A percentile compares a stretch with the other conserved stretches of the same genome.
Evolutionary conservation across 164 flowering plant species (phyloP).

Genomic region (Protea cynaroides): DNA sequence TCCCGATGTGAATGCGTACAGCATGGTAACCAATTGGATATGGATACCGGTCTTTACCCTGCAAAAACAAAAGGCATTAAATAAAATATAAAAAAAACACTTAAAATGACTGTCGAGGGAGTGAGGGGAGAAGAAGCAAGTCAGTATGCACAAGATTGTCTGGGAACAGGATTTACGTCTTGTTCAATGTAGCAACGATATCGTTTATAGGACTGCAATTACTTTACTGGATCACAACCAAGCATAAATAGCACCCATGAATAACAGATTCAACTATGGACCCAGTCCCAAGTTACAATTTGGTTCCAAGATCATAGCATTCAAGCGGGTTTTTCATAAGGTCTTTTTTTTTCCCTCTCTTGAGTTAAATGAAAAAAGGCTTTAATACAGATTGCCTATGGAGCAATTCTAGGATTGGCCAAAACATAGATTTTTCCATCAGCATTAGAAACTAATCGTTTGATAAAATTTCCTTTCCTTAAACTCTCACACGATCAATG

Average conservation of each 20-base stretch:
- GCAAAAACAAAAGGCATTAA: slow-evolving; percentile 10
- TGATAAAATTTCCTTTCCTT: too few relatives aligned
- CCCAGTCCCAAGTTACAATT: too few relatives aligned
- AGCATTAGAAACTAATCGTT: too few relatives aligned
- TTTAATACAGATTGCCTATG: not conserved
- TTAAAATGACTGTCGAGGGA: not conserved
- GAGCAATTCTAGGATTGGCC: not conserved
- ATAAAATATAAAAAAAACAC: not conserved
- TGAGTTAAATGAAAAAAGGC: not conserved
- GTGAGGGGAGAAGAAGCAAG: too few relatives aligned
- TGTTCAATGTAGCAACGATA: not conserved
- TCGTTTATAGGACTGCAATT: not conserved
- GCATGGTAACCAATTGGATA: slow-evolving; percentile 90
- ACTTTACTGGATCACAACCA: not conserved
- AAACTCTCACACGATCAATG: too few relatives aligned
- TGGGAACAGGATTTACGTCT: not conserved
- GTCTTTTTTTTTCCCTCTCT: too few relatives aligned
- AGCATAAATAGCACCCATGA: not conserved
- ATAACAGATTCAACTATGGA: not conserved
- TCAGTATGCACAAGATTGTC: too few relatives aligned
- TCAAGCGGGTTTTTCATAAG: too few relatives aligned
- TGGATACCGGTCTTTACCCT: slow-evolving; percentile 96
- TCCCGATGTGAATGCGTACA: slow-evolving; percentile 58
- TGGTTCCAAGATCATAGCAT: too few relatives aligned
- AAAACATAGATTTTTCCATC: too few relatives aligned